Conservation (phyloP, 345 rosid genomes). For the Raphanus raphanistrum region DNA sequence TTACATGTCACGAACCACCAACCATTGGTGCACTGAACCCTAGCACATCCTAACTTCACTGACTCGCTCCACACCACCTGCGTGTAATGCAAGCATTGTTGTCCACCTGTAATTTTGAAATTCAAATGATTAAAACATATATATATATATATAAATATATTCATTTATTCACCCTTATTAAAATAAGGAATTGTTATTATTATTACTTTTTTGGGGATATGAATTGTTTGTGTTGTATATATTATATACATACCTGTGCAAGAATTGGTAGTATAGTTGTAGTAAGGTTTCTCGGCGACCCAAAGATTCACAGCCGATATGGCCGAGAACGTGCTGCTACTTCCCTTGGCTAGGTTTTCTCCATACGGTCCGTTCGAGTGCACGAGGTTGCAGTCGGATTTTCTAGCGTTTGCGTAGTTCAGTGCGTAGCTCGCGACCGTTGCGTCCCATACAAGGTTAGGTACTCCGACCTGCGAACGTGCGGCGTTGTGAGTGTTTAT, state of each 20-base stretch:
- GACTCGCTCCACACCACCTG: constrained; percentile 71
- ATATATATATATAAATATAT: neutral
- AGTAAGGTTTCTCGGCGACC: constrained; percentile 55
- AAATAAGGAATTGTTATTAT: neutral
- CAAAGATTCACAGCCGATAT: constrained; percentile 50
- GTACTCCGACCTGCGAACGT: constrained; percentile 44
- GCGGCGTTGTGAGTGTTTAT: constrained; percentile 51
- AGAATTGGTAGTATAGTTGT: constrained; percentile 43
- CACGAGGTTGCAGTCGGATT: constrained; percentile 43
- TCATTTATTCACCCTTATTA: neutral
- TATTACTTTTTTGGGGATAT: neutral
- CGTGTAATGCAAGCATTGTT: constrained; percentile 64
- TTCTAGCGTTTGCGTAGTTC: constrained; percentile 40
- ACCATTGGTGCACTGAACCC: constrained; percentile 54
- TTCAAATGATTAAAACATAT: neutral
- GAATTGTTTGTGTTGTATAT: neutral
- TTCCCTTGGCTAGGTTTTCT: constrained; percentile 60
- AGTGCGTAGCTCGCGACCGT: constrained; percentile 45
- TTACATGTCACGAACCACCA: constrained; percentile 57
- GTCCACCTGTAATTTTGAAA: constrained; percentile 20
- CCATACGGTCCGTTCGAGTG: constrained; percentile 60
- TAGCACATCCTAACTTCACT: constrained; percentile 60
- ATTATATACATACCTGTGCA: constrained; percentile 38
- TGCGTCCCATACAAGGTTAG: constrained; percentile 47
- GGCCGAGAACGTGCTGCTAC: constrained; percentile 39